Percentiles rank a stretch among this genome's conserved stretches.
Conservation (phyloP, 2,329 filamentous ascomycete species). For the Alternaria angustiovoidea region DNA sequence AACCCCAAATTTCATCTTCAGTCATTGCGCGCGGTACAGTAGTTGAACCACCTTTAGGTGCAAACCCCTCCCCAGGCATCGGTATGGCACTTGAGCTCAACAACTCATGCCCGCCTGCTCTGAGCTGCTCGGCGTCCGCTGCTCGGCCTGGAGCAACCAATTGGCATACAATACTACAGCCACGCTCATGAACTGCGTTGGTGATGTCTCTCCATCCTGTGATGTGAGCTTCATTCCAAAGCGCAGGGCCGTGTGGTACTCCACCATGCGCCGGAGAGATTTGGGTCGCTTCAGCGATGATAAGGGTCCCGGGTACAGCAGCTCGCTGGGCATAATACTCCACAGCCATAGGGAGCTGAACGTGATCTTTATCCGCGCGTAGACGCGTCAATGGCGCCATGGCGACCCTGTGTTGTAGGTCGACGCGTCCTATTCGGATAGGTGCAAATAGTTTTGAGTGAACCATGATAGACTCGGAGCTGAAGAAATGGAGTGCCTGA, state of each 20-base stretch:
- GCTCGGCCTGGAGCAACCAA: background rate
- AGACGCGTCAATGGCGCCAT: background rate
- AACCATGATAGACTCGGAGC: background rate
- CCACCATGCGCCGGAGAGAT: background rate
- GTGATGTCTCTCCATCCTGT: background rate
- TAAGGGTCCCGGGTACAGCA: background rate
- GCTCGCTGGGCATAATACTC: background rate
- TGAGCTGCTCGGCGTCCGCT: background rate
- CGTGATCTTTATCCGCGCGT: background rate
- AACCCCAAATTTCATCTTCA: constrained; percentile 44
- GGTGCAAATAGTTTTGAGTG: background rate
- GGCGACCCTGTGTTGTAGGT: background rate
- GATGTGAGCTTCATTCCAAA: background rate
- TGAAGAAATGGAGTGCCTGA: background rate
- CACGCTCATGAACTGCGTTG: background rate
- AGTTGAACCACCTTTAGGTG: background rate
- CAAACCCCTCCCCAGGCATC: background rate
- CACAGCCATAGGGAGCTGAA: background rate
- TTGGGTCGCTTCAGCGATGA: background rate
- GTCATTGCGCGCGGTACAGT: constrained; percentile 29
- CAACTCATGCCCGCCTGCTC: background rate
- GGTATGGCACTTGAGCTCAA: background rate
- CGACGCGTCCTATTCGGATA: background rate
- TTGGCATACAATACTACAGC: background rate
- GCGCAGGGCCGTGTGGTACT: background rate